Evolutionary conservation across 495 filamentous ascomycete genomes (phyloP), one percentile per base, ranked within the genome.

Genomic region (Beverwykella pulmonaria): DNA sequence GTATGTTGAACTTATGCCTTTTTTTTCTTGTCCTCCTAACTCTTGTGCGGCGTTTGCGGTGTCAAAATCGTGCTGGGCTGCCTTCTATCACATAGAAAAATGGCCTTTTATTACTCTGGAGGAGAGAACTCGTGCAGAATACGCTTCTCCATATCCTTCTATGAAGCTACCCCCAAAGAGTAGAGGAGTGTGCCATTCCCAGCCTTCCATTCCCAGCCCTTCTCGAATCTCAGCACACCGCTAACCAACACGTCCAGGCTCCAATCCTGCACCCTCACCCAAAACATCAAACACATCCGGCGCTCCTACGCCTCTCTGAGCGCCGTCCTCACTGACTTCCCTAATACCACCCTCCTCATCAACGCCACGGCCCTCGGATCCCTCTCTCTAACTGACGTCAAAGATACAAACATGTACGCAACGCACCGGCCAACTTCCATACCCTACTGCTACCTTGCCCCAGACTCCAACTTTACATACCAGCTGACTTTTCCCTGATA

Each of bases 331-430:
- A 8, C 26, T 9, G 54, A 59, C 25, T 73, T 73, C 59, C 69
- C 69, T 0, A 8, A 20, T 7, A 59, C 69, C 1, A 54, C 69
- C 6, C 49, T 66, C 1, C 44, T 72, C n/a, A 20, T 72, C 32
- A 72, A 72, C 36, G 57, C 53, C 61, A 55, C 60, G 1, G 69
- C 17, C 26, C 65, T 69, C 25, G 69, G 69, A 19, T 72, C 69
- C 12, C 53, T 67, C 15, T 17, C 27, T 9, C 69, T 72, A 17
- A 48, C 50, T 22, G 69, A 66, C 22, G 69, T 72, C 14, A 19
- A 58, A 7, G 69, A 72, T 23, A 68, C 58, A 1, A 57, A 49
- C 20, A 20, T 72, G n/a, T 75, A n/a, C n/a, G n/a, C n/a, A n/a
- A n/a, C n/a, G n/a, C n/a, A n/a, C n/a, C n/a, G n/a, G n/a, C n/a